phyloP scores from a whole-genome alignment of 2,329 filamentous ascomycete genomes.

The Juglanconis juglandina region DNA sequence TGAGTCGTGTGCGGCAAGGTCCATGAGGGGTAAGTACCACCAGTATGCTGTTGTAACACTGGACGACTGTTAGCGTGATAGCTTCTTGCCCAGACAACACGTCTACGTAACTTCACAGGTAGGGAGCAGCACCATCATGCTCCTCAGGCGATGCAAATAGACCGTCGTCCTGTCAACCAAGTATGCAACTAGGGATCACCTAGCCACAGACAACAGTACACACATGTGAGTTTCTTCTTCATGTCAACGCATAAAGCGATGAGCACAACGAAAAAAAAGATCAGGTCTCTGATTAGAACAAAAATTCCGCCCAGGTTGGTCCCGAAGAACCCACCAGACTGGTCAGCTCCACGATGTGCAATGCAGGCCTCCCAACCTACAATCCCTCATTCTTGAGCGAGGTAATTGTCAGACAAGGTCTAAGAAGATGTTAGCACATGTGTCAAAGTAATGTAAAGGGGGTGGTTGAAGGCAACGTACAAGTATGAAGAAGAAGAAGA shows the following conservation, averaged over 20 bases:
- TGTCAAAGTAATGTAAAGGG: neutral
- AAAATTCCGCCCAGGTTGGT: conserved; percentile 49
- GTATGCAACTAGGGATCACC: neutral
- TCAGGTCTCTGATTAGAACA: conserved; percentile 34
- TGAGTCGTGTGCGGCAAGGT: no score
- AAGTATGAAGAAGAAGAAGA: conserved; percentile 7
- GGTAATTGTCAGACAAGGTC: conserved; percentile 41
- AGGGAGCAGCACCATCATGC: no score
- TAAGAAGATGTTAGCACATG: conserved; percentile 21
- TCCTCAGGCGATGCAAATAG: no score
- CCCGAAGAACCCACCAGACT: conserved; percentile 48
- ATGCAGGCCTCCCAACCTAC: conserved; percentile 47
- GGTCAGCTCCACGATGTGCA: conserved; percentile 49
- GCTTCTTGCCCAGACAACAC: no score
- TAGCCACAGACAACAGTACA: neutral
- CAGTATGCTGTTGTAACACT: no score
- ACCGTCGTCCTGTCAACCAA: no score
- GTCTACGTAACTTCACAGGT: no score
- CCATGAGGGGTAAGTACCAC: no score
- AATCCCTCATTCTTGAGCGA: conserved; percentile 40
- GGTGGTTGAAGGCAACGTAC: neutral
- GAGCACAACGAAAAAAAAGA: conserved; percentile 41
- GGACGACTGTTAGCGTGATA: no score
- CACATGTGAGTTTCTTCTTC: conserved; percentile 35
- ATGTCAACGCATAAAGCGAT: conserved; percentile 34